phyloP scores from a whole-genome alignment of 2,329 filamentous ascomycete species.

The Ciborinia camelliae region DNA sequence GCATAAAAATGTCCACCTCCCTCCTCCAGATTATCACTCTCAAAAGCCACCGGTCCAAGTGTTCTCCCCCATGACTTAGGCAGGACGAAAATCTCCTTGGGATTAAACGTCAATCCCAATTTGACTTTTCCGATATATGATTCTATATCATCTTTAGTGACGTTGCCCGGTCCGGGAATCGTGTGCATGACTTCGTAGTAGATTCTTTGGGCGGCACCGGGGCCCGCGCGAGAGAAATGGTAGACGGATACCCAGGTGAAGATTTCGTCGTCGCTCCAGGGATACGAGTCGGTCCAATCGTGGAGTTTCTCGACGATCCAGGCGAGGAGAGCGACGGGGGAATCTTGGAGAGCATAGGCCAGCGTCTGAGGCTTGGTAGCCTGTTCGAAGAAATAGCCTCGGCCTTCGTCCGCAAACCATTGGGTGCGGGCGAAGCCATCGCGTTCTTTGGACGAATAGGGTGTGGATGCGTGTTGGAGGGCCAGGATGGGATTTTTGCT shows the following conservation, averaged over 20 bases:
- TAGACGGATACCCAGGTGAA: conserved; percentile 74
- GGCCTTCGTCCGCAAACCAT: conserved; percentile 26
- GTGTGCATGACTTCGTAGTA: conserved; percentile 65
- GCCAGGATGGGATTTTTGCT: conserved; percentile 15
- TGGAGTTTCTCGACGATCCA: conserved; percentile 82
- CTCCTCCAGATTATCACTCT: conserved; percentile 38
- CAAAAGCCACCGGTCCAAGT: conserved; percentile 58
- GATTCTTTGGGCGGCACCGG: conserved; percentile 62
- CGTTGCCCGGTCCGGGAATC: conserved; percentile 23
- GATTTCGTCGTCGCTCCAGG: conserved; percentile 74
- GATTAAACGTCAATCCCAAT: conserved; percentile 52
- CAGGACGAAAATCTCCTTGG: conserved; percentile 53
- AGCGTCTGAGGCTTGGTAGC: conserved; percentile 63
- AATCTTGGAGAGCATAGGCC: conserved; percentile 65
- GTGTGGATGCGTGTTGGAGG: conserved; percentile 8
- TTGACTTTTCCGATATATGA: conserved; percentile 29
- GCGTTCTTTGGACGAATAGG: conserved; percentile 22
- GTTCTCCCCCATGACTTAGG: conserved; percentile 56
- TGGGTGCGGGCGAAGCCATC: conserved; percentile 23
- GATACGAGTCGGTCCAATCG: conserved; percentile 70
- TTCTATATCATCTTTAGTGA: conserved; percentile 34
- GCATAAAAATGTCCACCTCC: conserved; percentile 57
- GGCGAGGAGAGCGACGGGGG: conserved; percentile 64
- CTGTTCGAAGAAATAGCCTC: conserved; percentile 25
- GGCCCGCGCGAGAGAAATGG: conserved; percentile 66